Conservation (phyloP, 2,329 filamentous ascomycete genomes). For the Hypoxylon sp. region DNA sequence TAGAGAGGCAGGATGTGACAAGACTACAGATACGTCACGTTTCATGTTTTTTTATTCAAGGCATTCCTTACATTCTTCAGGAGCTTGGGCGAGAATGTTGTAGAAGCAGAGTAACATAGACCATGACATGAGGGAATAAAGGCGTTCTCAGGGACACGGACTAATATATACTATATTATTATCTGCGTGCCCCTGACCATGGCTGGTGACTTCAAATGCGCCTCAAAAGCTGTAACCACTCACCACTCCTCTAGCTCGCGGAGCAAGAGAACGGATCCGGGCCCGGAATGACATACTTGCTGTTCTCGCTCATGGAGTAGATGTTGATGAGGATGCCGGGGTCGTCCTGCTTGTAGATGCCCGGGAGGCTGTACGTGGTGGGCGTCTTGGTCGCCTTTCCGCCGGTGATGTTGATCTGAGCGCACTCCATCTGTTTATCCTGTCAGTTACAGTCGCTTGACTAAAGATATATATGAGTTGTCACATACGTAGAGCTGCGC, state of each 20-base stretch:
- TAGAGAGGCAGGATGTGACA: no score
- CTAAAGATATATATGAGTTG: no score
- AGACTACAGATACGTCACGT: no score
- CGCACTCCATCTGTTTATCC: constrained; percentile 53
- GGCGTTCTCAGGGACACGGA: not conserved
- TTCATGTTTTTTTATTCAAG: no score
- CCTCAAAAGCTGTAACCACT: constrained; percentile 29
- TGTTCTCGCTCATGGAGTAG: constrained; percentile 46
- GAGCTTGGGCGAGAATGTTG: no score
- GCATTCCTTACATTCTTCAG: no score
- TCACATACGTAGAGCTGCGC: constrained; percentile 54
- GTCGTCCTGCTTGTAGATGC: constrained; percentile 50
- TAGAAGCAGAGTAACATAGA: no score
- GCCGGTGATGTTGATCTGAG: constrained; percentile 44
- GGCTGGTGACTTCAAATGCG: not conserved
- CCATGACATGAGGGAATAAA: not conserved
- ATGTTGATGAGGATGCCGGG: constrained; percentile 51
- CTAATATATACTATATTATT: not conserved
- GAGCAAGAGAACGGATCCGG: constrained; percentile 39
- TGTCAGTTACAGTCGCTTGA: constrained; percentile 3
- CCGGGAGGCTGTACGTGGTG: constrained; percentile 48
- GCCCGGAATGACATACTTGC: constrained; percentile 46
- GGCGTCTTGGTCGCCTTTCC: constrained; percentile 44
- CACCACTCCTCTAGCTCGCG: no score
- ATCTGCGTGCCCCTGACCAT: not conserved